Conservation (phyloP, 768 basidiomycete genomes). For the Serendipita sp. region DNA sequence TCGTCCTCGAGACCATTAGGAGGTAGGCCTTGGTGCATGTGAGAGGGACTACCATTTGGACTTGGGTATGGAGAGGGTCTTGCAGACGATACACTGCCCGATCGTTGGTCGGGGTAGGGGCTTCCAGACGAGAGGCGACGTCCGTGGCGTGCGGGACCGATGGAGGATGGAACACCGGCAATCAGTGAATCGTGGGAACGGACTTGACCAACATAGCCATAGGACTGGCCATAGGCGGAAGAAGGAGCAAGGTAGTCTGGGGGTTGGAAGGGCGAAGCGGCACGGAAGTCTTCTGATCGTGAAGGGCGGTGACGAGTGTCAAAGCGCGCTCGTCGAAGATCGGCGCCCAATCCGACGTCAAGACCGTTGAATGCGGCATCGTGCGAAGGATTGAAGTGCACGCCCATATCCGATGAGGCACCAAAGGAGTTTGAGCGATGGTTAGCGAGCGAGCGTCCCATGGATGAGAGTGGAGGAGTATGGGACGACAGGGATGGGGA, state of each 20-base stretch:
- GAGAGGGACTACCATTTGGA: slow-evolving; percentile 47
- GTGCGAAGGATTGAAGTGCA: background rate
- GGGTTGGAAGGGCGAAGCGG: background rate
- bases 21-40: slow-evolving; percentile 35
- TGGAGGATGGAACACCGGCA: background rate
- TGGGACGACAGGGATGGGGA: background rate
- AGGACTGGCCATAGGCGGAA: background rate
- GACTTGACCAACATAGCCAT: slow-evolving; percentile 7
- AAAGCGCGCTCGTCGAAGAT: background rate
- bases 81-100: slow-evolving; percentile 22
- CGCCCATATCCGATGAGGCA: background rate
- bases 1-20: slow-evolving; percentile 8
- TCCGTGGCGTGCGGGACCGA: slow-evolving; percentile 3
- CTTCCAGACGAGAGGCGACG: slow-evolving; percentile 5
- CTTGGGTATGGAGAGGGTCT: slow-evolving; percentile 50
- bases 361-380: slow-evolving; percentile 4
- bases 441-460: background rate
- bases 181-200: slow-evolving; percentile 9
- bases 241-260: background rate
- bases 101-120: slow-evolving; percentile 16
- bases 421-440: slow-evolving; percentile 4
- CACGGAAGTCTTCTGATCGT: slow-evolving; percentile 1
- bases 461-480: slow-evolving; percentile 1
- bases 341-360: slow-evolving; percentile 1
- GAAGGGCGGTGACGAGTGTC: background rate